phyloP scores from a whole-genome alignment of 805 yeast species.

The Wickerhamomyces bisporus region DNA sequence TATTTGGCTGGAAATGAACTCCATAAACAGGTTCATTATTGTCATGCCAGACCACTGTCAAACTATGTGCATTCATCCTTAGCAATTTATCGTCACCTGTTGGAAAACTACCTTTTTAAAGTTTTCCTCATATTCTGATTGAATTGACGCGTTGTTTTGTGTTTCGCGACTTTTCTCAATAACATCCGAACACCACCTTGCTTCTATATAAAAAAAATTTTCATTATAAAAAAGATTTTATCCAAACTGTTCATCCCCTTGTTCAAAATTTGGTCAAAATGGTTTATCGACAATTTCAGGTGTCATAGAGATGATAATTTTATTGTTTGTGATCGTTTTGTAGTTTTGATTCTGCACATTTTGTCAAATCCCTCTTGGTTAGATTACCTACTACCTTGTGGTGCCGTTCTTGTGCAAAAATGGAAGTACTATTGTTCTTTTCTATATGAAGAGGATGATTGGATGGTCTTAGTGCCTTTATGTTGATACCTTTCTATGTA shows the following conservation, averaged over 20 bases:
- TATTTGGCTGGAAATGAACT: slow-evolving; percentile 53
- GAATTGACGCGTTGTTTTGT: background rate
- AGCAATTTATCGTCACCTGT: too few species aligned
- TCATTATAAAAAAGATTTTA: too few species aligned
- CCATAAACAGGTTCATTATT: slow-evolving; percentile 71
- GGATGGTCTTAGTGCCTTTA: slow-evolving; percentile 28
- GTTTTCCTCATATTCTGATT: background rate
- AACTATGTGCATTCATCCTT: slow-evolving; percentile 37
- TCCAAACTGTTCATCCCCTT: too few species aligned
- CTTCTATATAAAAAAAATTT: background rate
- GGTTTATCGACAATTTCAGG: background rate
- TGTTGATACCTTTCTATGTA: slow-evolving; percentile 1
- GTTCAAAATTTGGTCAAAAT: too few species aligned
- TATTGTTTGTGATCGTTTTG: background rate
- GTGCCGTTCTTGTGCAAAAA: slow-evolving; percentile 42
- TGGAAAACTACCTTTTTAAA: too few species aligned
- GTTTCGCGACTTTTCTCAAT: background rate
- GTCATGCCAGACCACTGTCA: slow-evolving; percentile 70
- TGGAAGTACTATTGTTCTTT: slow-evolving; percentile 13
- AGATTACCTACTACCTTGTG: slow-evolving; percentile 27
- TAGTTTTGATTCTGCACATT: slow-evolving; percentile 27
- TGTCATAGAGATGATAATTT: background rate
- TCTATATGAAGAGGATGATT: slow-evolving; percentile 2
- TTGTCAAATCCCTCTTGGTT: slow-evolving; percentile 39
- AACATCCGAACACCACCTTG: background rate